Percentiles rank a stretch among this genome's conserved stretches.
Conservation (phyloP, 1,139 yeast species). For the Diutina mesorugosa region DNA sequence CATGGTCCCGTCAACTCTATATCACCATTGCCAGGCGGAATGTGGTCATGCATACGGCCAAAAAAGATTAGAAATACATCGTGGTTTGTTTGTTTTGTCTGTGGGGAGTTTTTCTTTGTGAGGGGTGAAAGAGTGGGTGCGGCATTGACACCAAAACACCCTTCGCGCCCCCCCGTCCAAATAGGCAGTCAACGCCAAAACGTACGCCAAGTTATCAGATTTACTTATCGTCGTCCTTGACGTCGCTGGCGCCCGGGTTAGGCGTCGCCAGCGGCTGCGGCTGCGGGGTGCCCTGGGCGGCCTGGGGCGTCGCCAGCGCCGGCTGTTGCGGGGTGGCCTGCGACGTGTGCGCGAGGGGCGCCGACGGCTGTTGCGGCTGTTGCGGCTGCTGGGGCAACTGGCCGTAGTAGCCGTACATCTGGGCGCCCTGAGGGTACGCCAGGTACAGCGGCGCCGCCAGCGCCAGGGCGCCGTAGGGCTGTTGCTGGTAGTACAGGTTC, state of each 20-base stretch:
- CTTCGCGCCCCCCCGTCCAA: neutral
- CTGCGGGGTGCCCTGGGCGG: slow-evolving; percentile 1
- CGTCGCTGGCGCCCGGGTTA: neutral
- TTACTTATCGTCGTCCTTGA: neutral
- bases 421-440: slow-evolving; percentile 2
- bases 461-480: neutral
- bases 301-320: neutral
- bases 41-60: neutral
- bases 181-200: no score
- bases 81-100: neutral
- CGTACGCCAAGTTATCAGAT: no score
- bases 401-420: slow-evolving; percentile 2
- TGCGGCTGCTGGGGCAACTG: neutral
- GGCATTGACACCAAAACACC: neutral
- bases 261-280: neutral
- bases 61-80: neutral
- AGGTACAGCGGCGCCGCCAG: neutral
- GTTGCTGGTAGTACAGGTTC: slow-evolving; percentile 2
- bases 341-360: neutral
- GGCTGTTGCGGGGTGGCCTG: slow-evolving; percentile 1
- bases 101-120: neutral
- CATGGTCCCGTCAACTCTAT: neutral
- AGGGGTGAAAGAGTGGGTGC: neutral
- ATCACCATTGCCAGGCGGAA: neutral
- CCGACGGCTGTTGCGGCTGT: neutral